phyloP scores from a whole-genome alignment of 2,329 filamentous ascomycete genomes.

The Pseudocercospora fuligena region DNA sequence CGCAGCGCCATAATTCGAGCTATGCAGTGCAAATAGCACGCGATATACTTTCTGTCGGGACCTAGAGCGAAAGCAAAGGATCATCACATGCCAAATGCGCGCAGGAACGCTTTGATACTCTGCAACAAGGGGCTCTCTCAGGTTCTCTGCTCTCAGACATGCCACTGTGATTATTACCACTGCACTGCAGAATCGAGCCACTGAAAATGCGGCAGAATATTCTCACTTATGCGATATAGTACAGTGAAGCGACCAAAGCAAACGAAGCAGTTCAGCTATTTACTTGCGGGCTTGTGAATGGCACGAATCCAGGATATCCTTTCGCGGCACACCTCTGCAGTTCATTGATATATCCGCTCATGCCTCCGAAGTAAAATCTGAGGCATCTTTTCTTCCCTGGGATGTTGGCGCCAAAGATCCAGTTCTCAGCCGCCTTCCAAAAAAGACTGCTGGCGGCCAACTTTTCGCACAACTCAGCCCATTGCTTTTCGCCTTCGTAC shows the following conservation, averaged over 20 bases:
- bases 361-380: slow-evolving; percentile 35
- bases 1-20: too few species aligned
- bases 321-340: slow-evolving; percentile 25
- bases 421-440: slow-evolving; percentile 33
- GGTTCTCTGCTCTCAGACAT: too few species aligned
- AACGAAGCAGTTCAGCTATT: not conserved
- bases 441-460: slow-evolving; percentile 36
- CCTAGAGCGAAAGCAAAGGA: too few species aligned
- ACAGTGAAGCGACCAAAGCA: not conserved
- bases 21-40: too few species aligned
- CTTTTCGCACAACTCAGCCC: slow-evolving; percentile 35
- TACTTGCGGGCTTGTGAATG: slow-evolving; percentile 14
- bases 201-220: too few species aligned
- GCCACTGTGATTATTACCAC: too few species aligned
- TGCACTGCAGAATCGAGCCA: too few species aligned
- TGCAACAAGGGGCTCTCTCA: too few species aligned
- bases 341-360: slow-evolving; percentile 31
- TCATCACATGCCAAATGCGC: too few species aligned
- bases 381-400: slow-evolving; percentile 19
- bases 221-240: not conserved
- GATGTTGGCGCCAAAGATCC: slow-evolving; percentile 41
- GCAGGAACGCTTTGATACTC: too few species aligned
- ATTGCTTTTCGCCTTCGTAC: slow-evolving; percentile 36
- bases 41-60: too few species aligned
- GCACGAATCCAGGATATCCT: slow-evolving; percentile 31